Base-by-base conservation (phyloP, 2,329 filamentous ascomycete genomes). In the Verticillium longisporum region DNA sequence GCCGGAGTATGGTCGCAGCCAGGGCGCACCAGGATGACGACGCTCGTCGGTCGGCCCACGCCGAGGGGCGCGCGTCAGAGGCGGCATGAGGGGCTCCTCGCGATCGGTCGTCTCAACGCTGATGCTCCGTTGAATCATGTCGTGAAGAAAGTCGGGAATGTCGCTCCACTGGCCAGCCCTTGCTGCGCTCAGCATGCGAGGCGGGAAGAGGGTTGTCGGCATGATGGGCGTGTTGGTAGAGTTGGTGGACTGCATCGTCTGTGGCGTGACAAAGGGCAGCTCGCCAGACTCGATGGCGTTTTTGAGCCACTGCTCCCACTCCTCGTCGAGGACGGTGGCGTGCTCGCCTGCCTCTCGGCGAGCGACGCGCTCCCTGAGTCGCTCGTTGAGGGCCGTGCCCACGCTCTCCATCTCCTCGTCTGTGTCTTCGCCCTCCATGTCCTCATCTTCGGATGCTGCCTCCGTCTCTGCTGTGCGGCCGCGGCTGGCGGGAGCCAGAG, bases 261-360 rank as follows among this genome's bases (percentile, higher is more conserved):
- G 76, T 55, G 79, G 77, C 4, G 77, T 74, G 32, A 82, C 69
- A 57, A 78, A 76, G 18, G 80, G 75, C 41, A 86, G 73, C 60
- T 83, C 77, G 62, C 87, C 87, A 6, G 83, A 79, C 68, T 90
- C 88, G 57, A 88, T 83, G 54, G 84, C 86, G 67, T 87, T 86
- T 73, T 90, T 90, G 63, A 90, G 76, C 83, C 87, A 91, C 71
- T 89, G 86, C 72, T 91, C 88, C 87, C 86, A 90, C 67, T 88
- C 87, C 64, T 88, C 86, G 68, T 90, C 88, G 66, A 90, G 79
- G 32, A 84, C 80, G 56, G 82, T 79, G 15, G 81, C 80, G 34
- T 74, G 74, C 64, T 86, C 83, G 54, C 86, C 86, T 4, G 84
- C 82, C 65, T 87, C 84, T 60, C 85, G 82, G 56, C 84, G 80